phyloP scores from a whole-genome alignment of 169 alveolate genomes.

The Pseudocohnilembus persalinus region DNA sequence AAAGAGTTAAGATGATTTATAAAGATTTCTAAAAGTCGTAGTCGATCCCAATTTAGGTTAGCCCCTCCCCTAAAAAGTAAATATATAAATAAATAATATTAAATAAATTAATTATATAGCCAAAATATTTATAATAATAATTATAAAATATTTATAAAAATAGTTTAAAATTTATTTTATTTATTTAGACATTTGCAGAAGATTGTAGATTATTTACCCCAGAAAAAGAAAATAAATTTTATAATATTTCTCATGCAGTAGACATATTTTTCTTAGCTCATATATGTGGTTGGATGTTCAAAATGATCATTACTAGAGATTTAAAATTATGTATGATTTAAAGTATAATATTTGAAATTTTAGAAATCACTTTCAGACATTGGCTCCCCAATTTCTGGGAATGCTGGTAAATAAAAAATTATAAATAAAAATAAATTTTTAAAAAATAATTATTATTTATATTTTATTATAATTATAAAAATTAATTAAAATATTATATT shows the following conservation, averaged over 20 bases:
- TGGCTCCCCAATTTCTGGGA: conserved; percentile 91
- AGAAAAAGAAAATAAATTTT: conserved; percentile 54
- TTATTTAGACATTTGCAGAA: conserved; percentile 76
- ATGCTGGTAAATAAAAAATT: too few relatives aligned
- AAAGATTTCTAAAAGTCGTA: conserved; percentile 49
- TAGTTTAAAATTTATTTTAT: background rate
- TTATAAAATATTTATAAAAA: background rate
- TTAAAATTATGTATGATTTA: conserved; percentile 76
- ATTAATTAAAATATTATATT: too few relatives aligned
- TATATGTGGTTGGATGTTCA: conserved; percentile 86
- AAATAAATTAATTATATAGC: background rate
- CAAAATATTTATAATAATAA: background rate
- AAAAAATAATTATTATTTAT: too few relatives aligned
- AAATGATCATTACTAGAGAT: conserved; percentile 87
- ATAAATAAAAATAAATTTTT: too few relatives aligned
- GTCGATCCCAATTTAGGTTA: conserved; percentile 80
- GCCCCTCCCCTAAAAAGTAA: conserved; percentile 55
- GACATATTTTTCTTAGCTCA: conserved; percentile 89
- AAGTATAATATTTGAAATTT: conserved; percentile 81
- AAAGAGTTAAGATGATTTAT: conserved; percentile 58
- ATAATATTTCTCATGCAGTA: conserved; percentile 58
- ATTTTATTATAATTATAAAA: too few relatives aligned
- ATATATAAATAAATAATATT: background rate
- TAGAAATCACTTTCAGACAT: conserved; percentile 88
- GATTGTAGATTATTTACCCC: conserved; percentile 84